These are phyloP conservation scores for Colletotrichum incanum DNA, from an alignment of 2,329 filamentous ascomycete genomes.

Conservation along the genomic window DNA sequence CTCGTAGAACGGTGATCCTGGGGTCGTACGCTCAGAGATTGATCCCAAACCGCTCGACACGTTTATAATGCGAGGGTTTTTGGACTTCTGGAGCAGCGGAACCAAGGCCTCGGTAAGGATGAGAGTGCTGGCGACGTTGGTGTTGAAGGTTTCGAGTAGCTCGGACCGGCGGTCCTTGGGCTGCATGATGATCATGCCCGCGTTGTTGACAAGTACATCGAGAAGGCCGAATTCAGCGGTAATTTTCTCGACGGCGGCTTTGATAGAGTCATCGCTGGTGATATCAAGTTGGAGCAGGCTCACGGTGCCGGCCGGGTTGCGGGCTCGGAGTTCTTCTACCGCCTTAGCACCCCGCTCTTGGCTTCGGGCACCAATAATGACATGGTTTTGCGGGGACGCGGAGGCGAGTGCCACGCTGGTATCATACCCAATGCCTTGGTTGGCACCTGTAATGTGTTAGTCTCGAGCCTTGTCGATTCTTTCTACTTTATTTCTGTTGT, in stretches of 20 bases:
- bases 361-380: conserved; percentile 57
- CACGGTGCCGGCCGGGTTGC: conserved; percentile 68
- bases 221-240: conserved; percentile 63
- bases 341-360: conserved; percentile 56
- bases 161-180: conserved; percentile 68
- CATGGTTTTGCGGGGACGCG: conserved; percentile 56
- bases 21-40: conserved; percentile 48
- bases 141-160: conserved; percentile 65
- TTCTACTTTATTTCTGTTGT: no score
- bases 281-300: conserved; percentile 73
- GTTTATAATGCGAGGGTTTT: conserved; percentile 51
- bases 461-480: no score
- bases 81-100: conserved; percentile 51
- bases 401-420: conserved; percentile 54
- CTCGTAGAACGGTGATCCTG: conserved; percentile 20
- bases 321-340: conserved; percentile 51
- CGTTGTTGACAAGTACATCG: conserved; percentile 72
- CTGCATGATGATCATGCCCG: conserved; percentile 70
- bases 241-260: conserved; percentile 67
- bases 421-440: conserved; percentile 64
- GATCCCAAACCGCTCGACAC: conserved; percentile 54
- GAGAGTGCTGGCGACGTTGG: conserved; percentile 52
- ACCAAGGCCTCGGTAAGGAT: conserved; percentile 51
- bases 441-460: conserved; percentile 52
- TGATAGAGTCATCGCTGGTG: conserved; percentile 71